Evolutionary conservation across 2,329 filamentous ascomycete species (phyloP), one percentile per base, ranked within the genome.

Genomic region (Fusarium robinianum): DNA sequence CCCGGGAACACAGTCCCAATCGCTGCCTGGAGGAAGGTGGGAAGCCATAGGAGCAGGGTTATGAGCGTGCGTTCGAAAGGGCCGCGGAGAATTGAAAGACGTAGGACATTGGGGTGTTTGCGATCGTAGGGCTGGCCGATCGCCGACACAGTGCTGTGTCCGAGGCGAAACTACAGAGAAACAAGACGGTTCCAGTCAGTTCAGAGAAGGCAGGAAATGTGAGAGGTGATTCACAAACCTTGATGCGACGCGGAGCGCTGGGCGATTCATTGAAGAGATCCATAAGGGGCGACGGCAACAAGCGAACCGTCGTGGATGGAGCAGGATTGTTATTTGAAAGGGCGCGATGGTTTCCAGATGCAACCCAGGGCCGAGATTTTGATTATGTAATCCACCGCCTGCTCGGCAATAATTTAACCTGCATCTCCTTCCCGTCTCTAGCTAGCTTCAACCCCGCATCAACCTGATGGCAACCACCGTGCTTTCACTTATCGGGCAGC

Each of bases 61-160:
- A 31, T 25, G n/a, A 40, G 17, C 4, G 11, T 15, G 10, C 18
- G 25, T 23, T 40, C 6, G 12, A 40, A 40, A 14, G 36, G 17
- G 17, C 17, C 12, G 25, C 36, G 36, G 36, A 40, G n/a, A n/a
- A 40, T 40, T 6, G 26, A 22, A 8, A 40, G 26, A 2, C 18
- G 18, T 11, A 40, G 24, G 12, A 40, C 36, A 19, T 31, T 40
- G 5, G 4, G 9, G 26, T 40, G 36, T 8, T 19, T 18, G 5
- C 11, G 8, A 15, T 38, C 35, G 11, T 27, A 27, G 3, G 9
- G 9, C 12, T 19, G 5, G 15, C 35, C 24, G 11, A n/a, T 38
- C 3, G 35, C 35, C 14, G 35, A 26, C 16, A 27, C 16, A 8
- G 15, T 8, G n/a, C 16, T 38, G 10, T 21, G n/a, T 7, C 24